Conservation (phyloP, 1,284 basidiomycete genomes). For the Acaromyces ingoldii region DNA sequence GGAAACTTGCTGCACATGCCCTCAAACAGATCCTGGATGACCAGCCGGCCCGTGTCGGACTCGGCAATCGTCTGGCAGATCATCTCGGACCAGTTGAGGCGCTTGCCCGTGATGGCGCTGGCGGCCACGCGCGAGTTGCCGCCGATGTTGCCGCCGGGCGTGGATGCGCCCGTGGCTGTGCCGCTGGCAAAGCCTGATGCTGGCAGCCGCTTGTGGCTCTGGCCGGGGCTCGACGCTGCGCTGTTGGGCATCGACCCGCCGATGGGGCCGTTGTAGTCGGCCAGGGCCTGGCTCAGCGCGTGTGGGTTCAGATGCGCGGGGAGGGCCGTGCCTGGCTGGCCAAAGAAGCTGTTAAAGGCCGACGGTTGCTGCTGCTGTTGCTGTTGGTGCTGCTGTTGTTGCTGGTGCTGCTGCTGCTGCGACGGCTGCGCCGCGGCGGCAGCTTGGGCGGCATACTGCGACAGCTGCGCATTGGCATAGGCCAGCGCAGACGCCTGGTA, state of each 20-base stretch:
- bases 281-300: slow-evolving; percentile 30
- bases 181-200: background rate
- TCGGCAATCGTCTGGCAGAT: slow-evolving; percentile 46
- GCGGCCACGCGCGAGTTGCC: slow-evolving; percentile 36
- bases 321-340: slow-evolving; percentile 9
- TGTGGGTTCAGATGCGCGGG: slow-evolving; percentile 35
- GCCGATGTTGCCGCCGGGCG: slow-evolving; percentile 13
- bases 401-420: background rate
- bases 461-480: slow-evolving; percentile 41
- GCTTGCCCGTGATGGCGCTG: slow-evolving; percentile 37
- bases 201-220: slow-evolving; percentile 20
- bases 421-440: slow-evolving; percentile 4
- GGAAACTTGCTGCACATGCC: slow-evolving; percentile 46
- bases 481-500: slow-evolving; percentile 19
- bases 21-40: slow-evolving; percentile 49
- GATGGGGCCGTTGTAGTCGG: slow-evolving; percentile 17
- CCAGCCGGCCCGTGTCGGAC: slow-evolving; percentile 37
- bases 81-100: slow-evolving; percentile 50
- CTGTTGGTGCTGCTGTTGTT: too few relatives aligned
- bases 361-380: too few relatives aligned
- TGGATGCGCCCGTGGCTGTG: slow-evolving; percentile 6
- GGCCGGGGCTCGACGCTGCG: slow-evolving; percentile 36
- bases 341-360: slow-evolving; percentile 1
- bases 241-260: slow-evolving; percentile 32
- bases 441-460: slow-evolving; percentile 29